These are phyloP conservation scores for Coniferiporia weirii DNA, from an alignment of 1,284 basidiomycete genomes.

Conservation along the genomic window DNA sequence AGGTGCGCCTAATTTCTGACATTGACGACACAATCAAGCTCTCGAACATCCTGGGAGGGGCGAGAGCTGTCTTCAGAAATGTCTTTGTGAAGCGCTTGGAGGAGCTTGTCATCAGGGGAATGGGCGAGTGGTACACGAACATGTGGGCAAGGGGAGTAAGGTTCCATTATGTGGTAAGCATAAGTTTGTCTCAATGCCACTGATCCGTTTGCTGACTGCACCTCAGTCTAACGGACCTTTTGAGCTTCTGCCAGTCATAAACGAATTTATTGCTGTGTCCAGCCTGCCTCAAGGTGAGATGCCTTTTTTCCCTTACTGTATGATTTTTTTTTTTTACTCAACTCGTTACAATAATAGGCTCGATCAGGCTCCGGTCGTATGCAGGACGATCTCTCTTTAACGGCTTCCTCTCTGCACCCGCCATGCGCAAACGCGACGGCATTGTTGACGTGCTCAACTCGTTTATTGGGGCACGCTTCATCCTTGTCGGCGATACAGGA, in stretches of 20 bases:
- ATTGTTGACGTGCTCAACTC: conserved; percentile 73
- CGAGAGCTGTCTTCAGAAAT: conserved; percentile 71
- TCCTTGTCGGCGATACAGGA: conserved; percentile 83
- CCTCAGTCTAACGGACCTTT: conserved; percentile 83
- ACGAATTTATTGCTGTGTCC: conserved; percentile 72
- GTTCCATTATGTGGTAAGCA: conserved; percentile 83
- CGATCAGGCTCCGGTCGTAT: conserved; percentile 74
- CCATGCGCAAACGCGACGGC: conserved; percentile 74
- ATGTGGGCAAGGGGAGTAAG: conserved; percentile 67
- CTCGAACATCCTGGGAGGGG: conserved; percentile 68
- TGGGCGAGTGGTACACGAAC: conserved; percentile 75
- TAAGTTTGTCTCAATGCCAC: not conserved
- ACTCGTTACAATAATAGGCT: conserved; percentile 36
- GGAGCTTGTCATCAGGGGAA: conserved; percentile 79
- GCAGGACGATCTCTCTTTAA: conserved; percentile 77
- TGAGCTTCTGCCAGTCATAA: conserved; percentile 77
- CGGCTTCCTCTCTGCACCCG: conserved; percentile 67
- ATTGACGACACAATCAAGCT: conserved; percentile 93
- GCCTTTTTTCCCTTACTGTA: not conserved
- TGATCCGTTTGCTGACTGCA: conserved; percentile 13
- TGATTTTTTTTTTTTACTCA: conserved; percentile 18
- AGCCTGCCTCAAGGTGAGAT: conserved; percentile 55
- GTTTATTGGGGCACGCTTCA: conserved; percentile 70
- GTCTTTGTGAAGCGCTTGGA: conserved; percentile 73
- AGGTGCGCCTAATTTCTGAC: conserved; percentile 81